Evolutionary conservation across 768 basidiomycete genomes (phyloP), one percentile per base, ranked within the genome.

Genomic region (Amanita pallidorosea): DNA sequence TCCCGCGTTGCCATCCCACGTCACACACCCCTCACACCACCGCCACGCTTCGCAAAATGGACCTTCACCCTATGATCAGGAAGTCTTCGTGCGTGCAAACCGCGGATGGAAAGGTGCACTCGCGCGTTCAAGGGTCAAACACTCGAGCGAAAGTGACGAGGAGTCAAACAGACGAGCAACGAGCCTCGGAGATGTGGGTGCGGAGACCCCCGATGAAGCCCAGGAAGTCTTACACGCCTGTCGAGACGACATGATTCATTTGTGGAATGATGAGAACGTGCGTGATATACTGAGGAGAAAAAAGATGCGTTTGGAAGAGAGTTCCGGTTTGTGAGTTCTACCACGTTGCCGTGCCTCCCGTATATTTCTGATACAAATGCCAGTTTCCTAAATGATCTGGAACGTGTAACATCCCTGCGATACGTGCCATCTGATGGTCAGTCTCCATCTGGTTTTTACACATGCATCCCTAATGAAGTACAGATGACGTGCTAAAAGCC

Each of bases 401-500:
- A 77, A 49, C 74, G 87, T 31, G 76, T 88, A 8, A 79, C 84
- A 2, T 72, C 76, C 13, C 67, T 75, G 6, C 68, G 71, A 55
- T 88, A 83, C 56, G 63, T 82, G 57, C 86, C 86, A 1, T 77
- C 80, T 3, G 83, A 87, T 60, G 83, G 83, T 84, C 60, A 18
- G 63, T 52, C 20, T 45, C 8, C 47, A 41, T 53, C 37, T 29
- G 25, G 45, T 5, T 35, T 40, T 11, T 18, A 23, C 31, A 45
- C 50, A 44, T 47, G 13, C n/a, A 7, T 11, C 22, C n/a, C 7
- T 17, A 43, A 43, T 18, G 18, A 7, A 3, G 2, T 36, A 1
- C 44, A 85, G 85, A 86, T 59, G 86, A 88, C 60, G 83, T 89
- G 18, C 72, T 89, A 41, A 81, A 81, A 23, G 87, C 86, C 1